These are phyloP conservation scores for Colletotrichum spaethianum DNA, from an alignment of 2,329 filamentous ascomycete genomes.

Conservation along the genomic window DNA sequence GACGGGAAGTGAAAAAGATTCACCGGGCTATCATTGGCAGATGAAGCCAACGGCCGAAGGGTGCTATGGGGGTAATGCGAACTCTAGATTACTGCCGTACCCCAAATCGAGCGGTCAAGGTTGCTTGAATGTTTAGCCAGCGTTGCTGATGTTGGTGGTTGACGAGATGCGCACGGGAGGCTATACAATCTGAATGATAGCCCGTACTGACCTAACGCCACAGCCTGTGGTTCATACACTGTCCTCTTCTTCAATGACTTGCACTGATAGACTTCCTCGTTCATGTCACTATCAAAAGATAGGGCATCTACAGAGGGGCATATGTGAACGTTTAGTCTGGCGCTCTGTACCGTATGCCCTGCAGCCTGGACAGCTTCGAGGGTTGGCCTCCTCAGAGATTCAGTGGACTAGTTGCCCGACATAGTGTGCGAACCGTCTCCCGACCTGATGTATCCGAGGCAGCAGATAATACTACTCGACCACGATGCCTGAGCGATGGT, in stretches of 20 bases:
- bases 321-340: not conserved
- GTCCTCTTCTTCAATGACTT: not conserved
- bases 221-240: not conserved
- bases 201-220: slow-evolving; percentile 17
- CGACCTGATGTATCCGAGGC: slow-evolving; percentile 63
- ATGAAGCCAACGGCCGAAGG: slow-evolving; percentile 23
- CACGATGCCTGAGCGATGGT: slow-evolving; percentile 70
- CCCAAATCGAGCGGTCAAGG: slow-evolving; percentile 22
- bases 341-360: not conserved
- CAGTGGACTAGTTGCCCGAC: not conserved
- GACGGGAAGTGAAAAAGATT: slow-evolving; percentile 23
- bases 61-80: slow-evolving; percentile 32
- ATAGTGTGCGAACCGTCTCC: not conserved
- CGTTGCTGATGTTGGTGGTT: not conserved
- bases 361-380: not conserved
- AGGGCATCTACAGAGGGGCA: not conserved
- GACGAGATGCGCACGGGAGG: slow-evolving; percentile 53
- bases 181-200: slow-evolving; percentile 79
- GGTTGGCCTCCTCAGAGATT: not conserved
- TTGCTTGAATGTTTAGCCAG: slow-evolving; percentile 22
- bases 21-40: slow-evolving; percentile 11
- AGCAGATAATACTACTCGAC: slow-evolving; percentile 74
- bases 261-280: not conserved
- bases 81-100: slow-evolving; percentile 23
- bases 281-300: not conserved